These are phyloP conservation scores for Crithidia fasciculata DNA, from an alignment of 208 protist species.

Conservation along the genomic window DNA sequence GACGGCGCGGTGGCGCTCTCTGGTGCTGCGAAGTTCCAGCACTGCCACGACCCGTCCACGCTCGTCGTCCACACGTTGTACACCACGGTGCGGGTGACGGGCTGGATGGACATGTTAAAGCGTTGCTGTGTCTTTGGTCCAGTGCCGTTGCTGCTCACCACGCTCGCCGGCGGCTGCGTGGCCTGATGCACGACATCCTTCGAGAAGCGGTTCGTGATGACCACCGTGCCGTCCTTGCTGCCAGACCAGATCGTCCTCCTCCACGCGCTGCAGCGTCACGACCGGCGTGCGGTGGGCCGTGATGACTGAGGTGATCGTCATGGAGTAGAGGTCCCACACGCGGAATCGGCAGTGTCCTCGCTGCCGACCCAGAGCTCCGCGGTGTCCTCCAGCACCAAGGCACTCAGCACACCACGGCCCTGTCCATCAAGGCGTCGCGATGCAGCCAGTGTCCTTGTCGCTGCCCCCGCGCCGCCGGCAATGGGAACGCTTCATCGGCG, in stretches of 20 bases:
- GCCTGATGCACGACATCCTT: conserved; percentile 44
- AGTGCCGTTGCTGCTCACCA: conserved; percentile 4
- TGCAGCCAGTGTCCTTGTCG: conserved; percentile 43
- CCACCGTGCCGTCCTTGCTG: conserved; percentile 66
- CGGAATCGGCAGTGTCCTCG: conserved; percentile 57
- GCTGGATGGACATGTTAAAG: conserved; percentile 42
- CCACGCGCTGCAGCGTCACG: conserved; percentile 50
- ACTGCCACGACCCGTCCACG: conserved; percentile 53
- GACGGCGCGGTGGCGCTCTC: conserved; percentile 18
- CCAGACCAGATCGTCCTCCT: conserved; percentile 74
- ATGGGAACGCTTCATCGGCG: conserved; percentile 9
- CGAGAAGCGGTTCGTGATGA: conserved; percentile 54
- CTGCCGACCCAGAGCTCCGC: conserved; percentile 71
- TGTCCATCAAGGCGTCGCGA: conserved; percentile 55
- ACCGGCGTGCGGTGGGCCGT: conserved; percentile 58
- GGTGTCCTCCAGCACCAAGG: conserved; percentile 41
- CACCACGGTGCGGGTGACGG: conserved; percentile 41
- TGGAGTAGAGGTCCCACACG: conserved; percentile 62
- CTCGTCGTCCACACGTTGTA: conserved; percentile 53
- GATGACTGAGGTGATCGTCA: conserved; percentile 41
- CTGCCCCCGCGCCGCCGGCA: conserved; percentile 21
- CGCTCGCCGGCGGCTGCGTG: conserved; percentile 36
- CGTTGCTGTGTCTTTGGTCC: background rate
- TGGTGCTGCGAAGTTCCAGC: conserved; percentile 46
- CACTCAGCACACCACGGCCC: conserved; percentile 39